Percentiles rank a stretch among this genome's conserved stretches.
Evolutionary conservation across 2,329 filamentous ascomycete species (phyloP).

Genomic region (Aspergillus niger): DNA sequence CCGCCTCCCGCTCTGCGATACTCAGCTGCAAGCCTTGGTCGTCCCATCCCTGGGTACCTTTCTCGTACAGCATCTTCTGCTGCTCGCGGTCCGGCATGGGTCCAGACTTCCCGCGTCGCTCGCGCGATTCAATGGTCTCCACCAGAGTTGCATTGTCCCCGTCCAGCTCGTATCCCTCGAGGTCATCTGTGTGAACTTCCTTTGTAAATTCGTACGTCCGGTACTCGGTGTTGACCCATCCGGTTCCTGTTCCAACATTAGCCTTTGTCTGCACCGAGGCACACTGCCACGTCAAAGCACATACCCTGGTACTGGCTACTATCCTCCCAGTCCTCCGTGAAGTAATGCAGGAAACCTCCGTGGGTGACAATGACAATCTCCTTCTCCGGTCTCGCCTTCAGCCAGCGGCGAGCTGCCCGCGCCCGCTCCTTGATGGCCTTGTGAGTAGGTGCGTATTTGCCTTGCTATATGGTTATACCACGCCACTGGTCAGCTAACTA

Average conservation of each 20-base stretch:
- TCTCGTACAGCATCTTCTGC: conserved; percentile 43
- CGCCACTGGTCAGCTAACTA: background rate
- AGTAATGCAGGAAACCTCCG: conserved; percentile 79
- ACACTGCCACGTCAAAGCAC: conserved; percentile 8
- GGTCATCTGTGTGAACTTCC: conserved; percentile 51
- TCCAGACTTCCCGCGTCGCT: conserved; percentile 42
- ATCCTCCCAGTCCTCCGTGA: conserved; percentile 79
- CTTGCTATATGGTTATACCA: conserved; percentile 29
- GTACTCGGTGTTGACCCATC: conserved; percentile 73
- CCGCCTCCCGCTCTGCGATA: conserved; percentile 36
- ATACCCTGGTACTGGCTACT: conserved; percentile 50
- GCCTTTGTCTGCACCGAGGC: background rate
- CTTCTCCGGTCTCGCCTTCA: conserved; percentile 58
- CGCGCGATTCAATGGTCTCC: conserved; percentile 46
- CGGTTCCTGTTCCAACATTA: conserved; percentile 58
- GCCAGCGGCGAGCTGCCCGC: conserved; percentile 59
- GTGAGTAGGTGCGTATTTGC: conserved; percentile 49
- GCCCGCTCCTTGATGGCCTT: conserved; percentile 63
- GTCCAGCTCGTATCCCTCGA: conserved; percentile 38
- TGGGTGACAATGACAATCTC: conserved; percentile 79
- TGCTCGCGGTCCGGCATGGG: conserved; percentile 37
- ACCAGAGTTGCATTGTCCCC: conserved; percentile 45
- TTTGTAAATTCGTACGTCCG: conserved; percentile 68
- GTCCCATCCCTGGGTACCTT: conserved; percentile 46
- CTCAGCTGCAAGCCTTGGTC: conserved; percentile 45